Evolutionary conservation across 257 asterid species (phyloP).

Genomic region (Lavandula angustifolia): DNA sequence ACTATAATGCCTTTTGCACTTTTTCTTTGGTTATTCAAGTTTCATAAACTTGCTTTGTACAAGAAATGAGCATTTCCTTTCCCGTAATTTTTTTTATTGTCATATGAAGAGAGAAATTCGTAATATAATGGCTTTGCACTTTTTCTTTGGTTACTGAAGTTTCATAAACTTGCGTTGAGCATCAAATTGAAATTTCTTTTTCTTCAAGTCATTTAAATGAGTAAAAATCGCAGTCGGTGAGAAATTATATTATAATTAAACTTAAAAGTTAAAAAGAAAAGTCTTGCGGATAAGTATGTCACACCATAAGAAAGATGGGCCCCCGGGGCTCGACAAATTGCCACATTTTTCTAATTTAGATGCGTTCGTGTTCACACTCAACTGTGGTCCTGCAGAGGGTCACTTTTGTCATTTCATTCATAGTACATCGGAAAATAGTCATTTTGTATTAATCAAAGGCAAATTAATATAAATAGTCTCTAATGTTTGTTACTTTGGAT

Average conservation of each 20-base stretch:
- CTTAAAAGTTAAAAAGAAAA: neutral
- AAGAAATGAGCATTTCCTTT: constrained; percentile 3
- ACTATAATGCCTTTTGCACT: constrained; percentile 10
- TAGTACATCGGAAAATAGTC: too few species aligned
- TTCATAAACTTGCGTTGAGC: too few species aligned
- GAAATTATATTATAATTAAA: too few species aligned
- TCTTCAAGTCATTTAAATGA: neutral
- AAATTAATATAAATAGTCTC: too few species aligned
- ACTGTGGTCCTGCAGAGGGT: neutral
- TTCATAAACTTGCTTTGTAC: neutral
- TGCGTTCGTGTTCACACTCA: constrained; percentile 23
- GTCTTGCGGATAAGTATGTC: constrained; percentile 27
- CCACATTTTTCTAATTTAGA: constrained; percentile 30
- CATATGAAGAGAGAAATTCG: neutral
- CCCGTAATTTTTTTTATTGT: neutral
- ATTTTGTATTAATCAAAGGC: too few species aligned
- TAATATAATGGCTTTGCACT: neutral
- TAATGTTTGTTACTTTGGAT: too few species aligned
- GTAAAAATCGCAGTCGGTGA: neutral
- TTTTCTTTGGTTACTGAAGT: too few species aligned
- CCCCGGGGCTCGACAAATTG: constrained; percentile 19
- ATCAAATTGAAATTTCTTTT: constrained; percentile 4
- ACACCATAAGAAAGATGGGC: constrained; percentile 14
- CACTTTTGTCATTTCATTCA: neutral
- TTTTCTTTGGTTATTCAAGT: constrained; percentile 13